Conservation (phyloP, 176 grass and related monocot species). For the Neostapfia colusana region DNA sequence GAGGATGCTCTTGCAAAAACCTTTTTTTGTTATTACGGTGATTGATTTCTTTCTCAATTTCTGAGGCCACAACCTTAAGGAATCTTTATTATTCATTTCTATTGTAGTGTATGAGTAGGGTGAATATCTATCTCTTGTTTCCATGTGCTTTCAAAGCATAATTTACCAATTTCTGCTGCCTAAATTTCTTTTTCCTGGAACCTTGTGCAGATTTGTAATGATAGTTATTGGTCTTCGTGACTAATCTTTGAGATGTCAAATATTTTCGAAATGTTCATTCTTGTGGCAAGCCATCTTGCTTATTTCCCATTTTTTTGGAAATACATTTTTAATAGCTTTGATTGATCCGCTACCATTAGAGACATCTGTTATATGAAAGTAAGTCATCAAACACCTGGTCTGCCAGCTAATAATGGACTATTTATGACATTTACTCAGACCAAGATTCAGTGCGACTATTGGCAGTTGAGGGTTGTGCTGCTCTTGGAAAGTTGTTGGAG, state of each 20-base stretch:
- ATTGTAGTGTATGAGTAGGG: too few species aligned
- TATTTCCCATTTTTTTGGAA: neutral
- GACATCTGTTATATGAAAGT: neutral
- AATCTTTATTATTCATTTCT: neutral
- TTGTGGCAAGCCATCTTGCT: too few species aligned
- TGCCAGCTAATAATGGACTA: neutral
- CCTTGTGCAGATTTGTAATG: neutral
- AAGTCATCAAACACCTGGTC: neutral
- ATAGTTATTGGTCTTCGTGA: neutral
- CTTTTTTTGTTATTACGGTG: too few species aligned
- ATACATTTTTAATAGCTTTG: neutral
- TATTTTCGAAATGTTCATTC: neutral
- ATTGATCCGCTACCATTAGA: neutral
- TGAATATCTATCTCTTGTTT: too few species aligned
- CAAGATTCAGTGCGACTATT: slow-evolving; percentile 84
- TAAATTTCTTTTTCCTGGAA: neutral
- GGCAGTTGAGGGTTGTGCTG: slow-evolving; percentile 77
- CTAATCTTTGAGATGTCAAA: neutral
- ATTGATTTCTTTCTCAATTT: too few species aligned
- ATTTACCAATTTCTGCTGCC: neutral
- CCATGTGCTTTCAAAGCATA: neutral
- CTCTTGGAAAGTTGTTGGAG: slow-evolving; percentile 77
- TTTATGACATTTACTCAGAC: slow-evolving; percentile 43
- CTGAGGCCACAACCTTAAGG: too few species aligned
- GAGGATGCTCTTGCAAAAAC: too few species aligned